Conservation (phyloP, 1,139 yeast genomes). For the Pichia cactophila region DNA sequence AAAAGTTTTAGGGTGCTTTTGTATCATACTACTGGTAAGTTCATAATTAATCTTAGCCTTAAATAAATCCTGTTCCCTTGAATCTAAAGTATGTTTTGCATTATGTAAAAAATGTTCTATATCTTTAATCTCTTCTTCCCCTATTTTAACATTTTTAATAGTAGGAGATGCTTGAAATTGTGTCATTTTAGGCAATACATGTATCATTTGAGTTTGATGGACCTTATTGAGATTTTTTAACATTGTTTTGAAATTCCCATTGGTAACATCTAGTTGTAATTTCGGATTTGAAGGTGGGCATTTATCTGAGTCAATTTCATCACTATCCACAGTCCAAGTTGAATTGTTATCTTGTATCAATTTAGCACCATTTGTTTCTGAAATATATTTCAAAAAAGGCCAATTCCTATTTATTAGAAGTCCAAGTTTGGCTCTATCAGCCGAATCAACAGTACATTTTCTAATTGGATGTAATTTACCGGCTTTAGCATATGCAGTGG, state of each 20-base stretch:
- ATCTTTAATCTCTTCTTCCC: slow-evolving; percentile 9
- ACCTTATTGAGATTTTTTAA: slow-evolving; percentile 20
- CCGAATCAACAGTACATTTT: too few species aligned
- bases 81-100: slow-evolving; percentile 36
- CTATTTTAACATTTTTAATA: slow-evolving; percentile 1
- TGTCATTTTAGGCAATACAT: slow-evolving; percentile 21
- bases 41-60: slow-evolving; percentile 48
- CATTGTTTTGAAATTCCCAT: slow-evolving; percentile 5
- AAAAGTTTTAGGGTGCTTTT: slow-evolving; percentile 34
- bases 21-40: slow-evolving; percentile 36
- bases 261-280: background rate
- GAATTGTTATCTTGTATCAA: background rate
- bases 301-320: background rate
- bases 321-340: slow-evolving; percentile 4
- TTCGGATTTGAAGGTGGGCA: background rate
- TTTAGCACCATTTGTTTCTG: slow-evolving; percentile 2
- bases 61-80: slow-evolving; percentile 38
- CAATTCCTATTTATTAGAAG: slow-evolving; percentile 10
- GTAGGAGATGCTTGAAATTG: slow-evolving; percentile 20
- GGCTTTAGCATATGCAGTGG: slow-evolving; percentile 2
- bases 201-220: slow-evolving; percentile 9
- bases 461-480: background rate
- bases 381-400: slow-evolving; percentile 8
- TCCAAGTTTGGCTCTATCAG: slow-evolving; percentile 2
- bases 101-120: slow-evolving; percentile 33